Conservation (phyloP, 2,329 filamentous ascomycete genomes). For the Chaetomium sp. region DNA sequence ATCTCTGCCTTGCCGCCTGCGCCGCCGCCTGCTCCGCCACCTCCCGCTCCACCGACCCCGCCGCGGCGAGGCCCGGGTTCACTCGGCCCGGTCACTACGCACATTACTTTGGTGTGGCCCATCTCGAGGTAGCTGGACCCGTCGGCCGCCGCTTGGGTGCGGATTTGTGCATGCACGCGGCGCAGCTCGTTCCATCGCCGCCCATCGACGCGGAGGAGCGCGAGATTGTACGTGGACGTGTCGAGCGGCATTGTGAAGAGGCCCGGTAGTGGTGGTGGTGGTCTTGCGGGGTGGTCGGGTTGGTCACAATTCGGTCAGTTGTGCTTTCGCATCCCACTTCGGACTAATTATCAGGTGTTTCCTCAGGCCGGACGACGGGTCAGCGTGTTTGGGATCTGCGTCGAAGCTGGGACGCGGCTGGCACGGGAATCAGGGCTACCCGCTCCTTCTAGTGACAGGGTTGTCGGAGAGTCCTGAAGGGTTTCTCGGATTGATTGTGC, state of each 20-base stretch:
- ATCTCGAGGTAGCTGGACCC: slow-evolving; percentile 93
- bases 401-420: neutral
- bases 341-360: neutral
- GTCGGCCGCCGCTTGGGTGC: slow-evolving; percentile 88
- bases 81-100: slow-evolving; percentile 81
- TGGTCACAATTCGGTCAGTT: neutral
- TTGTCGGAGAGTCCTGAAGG: neutral
- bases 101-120: slow-evolving; percentile 97
- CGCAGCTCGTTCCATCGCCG: slow-evolving; percentile 97
- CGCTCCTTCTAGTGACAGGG: neutral
- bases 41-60: slow-evolving; percentile 45
- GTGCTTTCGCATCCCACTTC: neutral
- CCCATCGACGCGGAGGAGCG: slow-evolving; percentile 78
- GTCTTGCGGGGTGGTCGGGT: neutral
- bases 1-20: slow-evolving; percentile 60
- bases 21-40: slow-evolving; percentile 37
- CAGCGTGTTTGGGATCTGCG: slow-evolving; percentile 17
- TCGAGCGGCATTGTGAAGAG: slow-evolving; percentile 78
- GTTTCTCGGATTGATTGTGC: neutral
- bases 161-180: slow-evolving; percentile 83
- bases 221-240: slow-evolving; percentile 86
- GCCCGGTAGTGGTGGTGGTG: neutral
- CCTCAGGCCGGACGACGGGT: neutral
- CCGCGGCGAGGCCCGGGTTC: slow-evolving; percentile 58
- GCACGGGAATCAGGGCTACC: neutral